Base-by-base conservation (phyloP, 805 yeast genomes). In the Priceomyces fermenticarens region DNA sequence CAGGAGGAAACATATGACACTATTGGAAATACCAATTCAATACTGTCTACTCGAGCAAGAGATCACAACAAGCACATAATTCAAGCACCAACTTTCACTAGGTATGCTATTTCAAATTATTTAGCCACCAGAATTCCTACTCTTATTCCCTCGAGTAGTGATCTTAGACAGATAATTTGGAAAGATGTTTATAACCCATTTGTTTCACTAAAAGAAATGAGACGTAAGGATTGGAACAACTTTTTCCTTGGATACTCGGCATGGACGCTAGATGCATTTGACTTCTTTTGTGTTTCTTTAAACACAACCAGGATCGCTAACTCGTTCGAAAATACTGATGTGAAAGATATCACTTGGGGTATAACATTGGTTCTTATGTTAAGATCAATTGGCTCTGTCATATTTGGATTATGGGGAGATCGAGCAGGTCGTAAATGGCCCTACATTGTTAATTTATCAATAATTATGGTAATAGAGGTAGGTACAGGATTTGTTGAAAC, bases 191-290 rank as follows among this genome's bases (percentile, higher is more conserved):
- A 81, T 29, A 85, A 86, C 57, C 95, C 95, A 2, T 57, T 86
- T 45, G 80, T 80, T 1, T 77, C 78, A 20, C 64, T 84, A 17
- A 57, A 59, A 9, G 58, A 59, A 47, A 67, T 85, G 53, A 70
- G 67, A 29, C 58, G 69, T 41, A 67, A 59, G 44, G 83, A 81
- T 52, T 81, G 86, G 85, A 61, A 70, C 34, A 76, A 71, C 59
- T 78, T 79, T 51, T 30, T 61, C 13, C 60, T 76, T 33, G 85
- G 83, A 0, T 77, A 78, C 47, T 51, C 62, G 39, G 79, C 77
- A 14, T 81, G 86, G 86, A 68, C 83, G 2, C 76, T 80, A 76
- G 86, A 80, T 61, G 80, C 85, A 3, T 72, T 80, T 53, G 86
- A 80, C 58, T 81, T 76, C 54, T 81, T 81, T 49, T 66, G 77